A percentile compares a stretch with the other conserved stretches of the same genome.
Conservation (phyloP, 192 early-diverging fungal genomes). For the Thoreauomyces humboldtii region DNA sequence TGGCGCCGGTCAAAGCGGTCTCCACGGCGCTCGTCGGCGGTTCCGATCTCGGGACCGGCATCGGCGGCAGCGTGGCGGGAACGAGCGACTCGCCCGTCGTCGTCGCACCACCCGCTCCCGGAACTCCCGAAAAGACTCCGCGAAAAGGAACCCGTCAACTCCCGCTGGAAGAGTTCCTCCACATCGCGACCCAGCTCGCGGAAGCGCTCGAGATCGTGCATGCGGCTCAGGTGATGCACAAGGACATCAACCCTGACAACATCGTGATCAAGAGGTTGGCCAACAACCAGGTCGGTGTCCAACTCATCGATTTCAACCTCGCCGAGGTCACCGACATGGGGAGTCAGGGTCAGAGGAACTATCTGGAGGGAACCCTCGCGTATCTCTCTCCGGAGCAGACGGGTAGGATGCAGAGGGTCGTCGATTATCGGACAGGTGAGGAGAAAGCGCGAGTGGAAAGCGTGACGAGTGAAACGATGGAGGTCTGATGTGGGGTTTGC, state of each 20-base stretch:
- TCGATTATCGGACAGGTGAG: constrained; percentile 46
- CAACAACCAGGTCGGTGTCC: constrained; percentile 23
- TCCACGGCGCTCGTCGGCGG: not conserved
- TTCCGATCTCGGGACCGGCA: not conserved
- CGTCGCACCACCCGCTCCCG: not conserved
- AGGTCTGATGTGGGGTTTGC: not conserved
- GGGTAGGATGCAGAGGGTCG: constrained; percentile 37
- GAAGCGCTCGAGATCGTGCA: constrained; percentile 44
- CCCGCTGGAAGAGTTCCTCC: constrained; percentile 33
- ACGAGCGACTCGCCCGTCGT: not conserved
- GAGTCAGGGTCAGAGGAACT: constrained; percentile 20
- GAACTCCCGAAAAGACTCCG: not conserved
- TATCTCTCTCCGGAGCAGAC: constrained; percentile 59
- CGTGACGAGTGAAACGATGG: not conserved
- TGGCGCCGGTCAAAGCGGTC: too few species aligned
- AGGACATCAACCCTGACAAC: constrained; percentile 52
- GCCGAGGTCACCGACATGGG: constrained; percentile 27
- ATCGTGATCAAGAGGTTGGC: constrained; percentile 34
- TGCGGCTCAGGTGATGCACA: constrained; percentile 42
- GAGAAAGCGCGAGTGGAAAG: too few species aligned
- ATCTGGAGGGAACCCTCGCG: constrained; percentile 40
- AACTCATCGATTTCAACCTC: constrained; percentile 49
- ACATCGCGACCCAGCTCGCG: constrained; percentile 41
- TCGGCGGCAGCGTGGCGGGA: not conserved
- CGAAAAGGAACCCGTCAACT: constrained; percentile 5